A percentile compares a stretch with the other conserved stretches of the same genome.
Evolutionary conservation across 208 protist genomes (phyloP).

Genomic region (Trypanosoma cruzi): DNA sequence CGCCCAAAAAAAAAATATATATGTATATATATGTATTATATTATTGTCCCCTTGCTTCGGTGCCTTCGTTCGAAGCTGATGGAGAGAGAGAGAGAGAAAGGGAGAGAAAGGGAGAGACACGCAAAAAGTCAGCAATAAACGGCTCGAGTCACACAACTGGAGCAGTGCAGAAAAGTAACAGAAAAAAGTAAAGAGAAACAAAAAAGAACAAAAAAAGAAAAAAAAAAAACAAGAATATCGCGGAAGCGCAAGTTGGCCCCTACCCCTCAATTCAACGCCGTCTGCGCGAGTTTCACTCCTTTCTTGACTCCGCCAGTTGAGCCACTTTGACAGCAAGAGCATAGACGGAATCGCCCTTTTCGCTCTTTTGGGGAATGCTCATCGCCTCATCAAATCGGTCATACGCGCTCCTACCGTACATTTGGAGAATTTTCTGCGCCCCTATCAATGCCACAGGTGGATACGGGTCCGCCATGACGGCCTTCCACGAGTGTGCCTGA

Average conservation of each 20-base stretch:
- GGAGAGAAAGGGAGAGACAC: not conserved
- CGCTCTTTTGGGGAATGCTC: constrained; percentile 27
- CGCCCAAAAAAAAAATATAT: no score
- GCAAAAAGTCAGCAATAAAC: not conserved
- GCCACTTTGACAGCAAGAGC: constrained; percentile 29
- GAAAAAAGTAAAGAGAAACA: not conserved
- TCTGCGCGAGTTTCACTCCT: constrained; percentile 6
- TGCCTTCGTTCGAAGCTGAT: no score
- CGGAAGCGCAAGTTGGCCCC: not conserved
- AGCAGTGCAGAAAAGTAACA: not conserved
- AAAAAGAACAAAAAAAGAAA: constrained; percentile 9
- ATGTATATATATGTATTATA: no score
- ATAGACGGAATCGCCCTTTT: constrained; percentile 32
- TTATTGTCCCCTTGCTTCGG: no score
- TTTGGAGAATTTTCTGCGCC: constrained; percentile 47
- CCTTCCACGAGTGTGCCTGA: constrained; percentile 46
- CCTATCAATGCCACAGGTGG: constrained; percentile 60
- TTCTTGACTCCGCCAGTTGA: constrained; percentile 23
- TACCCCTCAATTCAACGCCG: not conserved
- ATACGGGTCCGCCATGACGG: constrained; percentile 59
- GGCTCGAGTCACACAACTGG: not conserved
- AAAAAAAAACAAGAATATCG: no score
- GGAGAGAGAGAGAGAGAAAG: no score
- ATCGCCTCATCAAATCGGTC: constrained; percentile 37
- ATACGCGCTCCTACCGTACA: constrained; percentile 31